phyloP scores from a whole-genome alignment of 148 eudicot species.

The Limonium bicolor region DNA sequence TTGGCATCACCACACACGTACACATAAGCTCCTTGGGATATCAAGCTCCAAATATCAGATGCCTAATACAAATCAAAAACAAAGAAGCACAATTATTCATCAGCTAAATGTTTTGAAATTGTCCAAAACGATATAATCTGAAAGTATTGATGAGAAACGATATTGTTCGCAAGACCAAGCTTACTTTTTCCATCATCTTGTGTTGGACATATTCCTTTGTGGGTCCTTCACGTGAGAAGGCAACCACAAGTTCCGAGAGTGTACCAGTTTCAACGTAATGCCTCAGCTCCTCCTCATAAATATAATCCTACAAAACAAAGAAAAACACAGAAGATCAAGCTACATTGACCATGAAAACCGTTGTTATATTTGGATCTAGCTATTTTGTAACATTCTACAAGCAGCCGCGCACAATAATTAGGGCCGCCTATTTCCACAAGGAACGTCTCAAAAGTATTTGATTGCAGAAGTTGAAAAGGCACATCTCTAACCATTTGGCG shows the following conservation, averaged over 20 bases:
- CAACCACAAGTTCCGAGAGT: slow-evolving; percentile 71
- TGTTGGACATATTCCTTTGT: slow-evolving; percentile 91
- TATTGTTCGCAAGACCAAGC: no score
- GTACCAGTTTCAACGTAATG: slow-evolving; percentile 57
- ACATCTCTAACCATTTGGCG: slow-evolving; percentile 36
- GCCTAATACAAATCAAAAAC: slow-evolving; percentile 16
- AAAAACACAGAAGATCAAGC: no score
- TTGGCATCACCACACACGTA: slow-evolving; percentile 98
- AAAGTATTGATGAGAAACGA: no score
- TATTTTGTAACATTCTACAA: no score
- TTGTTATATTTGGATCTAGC: no score
- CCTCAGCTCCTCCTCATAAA: slow-evolving; percentile 72
- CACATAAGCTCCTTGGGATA: slow-evolving; percentile 67
- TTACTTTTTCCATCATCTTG: slow-evolving; percentile 76
- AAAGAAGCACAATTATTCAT: no score
- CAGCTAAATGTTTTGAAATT: no score
- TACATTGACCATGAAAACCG: no score
- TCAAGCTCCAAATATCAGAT: slow-evolving; percentile 44
- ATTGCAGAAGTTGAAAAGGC: neutral
- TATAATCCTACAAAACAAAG: slow-evolving; percentile 70
- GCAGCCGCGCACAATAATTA: no score
- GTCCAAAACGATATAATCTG: no score
- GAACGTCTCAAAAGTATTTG: no score
- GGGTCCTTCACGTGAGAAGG: slow-evolving; percentile 93
- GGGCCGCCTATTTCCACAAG: no score